phyloP scores from a whole-genome alignment of 306 rosid genomes.

The Cicer judaicum region DNA sequence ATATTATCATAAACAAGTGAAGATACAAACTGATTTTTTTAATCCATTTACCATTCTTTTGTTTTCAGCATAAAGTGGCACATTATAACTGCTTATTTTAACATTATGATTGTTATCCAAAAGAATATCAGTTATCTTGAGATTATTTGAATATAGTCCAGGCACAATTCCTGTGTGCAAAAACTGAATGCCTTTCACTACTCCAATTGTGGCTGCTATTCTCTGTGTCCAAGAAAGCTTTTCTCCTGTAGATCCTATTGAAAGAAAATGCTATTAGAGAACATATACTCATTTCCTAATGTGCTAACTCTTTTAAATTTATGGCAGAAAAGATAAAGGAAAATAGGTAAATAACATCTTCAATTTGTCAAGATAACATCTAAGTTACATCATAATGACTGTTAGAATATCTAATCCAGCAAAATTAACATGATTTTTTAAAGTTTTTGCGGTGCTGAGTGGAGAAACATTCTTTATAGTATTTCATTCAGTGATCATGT shows the following conservation, averaged over 20 bases:
- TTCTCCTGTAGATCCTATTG: slow-evolving; percentile 60
- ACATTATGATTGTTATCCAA: slow-evolving; percentile 75
- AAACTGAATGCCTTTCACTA: slow-evolving; percentile 86
- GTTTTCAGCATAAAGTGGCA: slow-evolving; percentile 64
- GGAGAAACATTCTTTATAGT: no score
- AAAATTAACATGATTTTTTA: no score
- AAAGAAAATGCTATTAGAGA: slow-evolving; percentile 45
- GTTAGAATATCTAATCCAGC: no score
- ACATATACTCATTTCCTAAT: neutral
- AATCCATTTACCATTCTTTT: slow-evolving; percentile 59
- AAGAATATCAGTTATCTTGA: slow-evolving; percentile 81
- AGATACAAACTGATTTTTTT: slow-evolving; percentile 22
- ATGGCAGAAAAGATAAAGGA: neutral
- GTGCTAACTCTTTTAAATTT: neutral
- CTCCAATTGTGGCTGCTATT: slow-evolving; percentile 84
- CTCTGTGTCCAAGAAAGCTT: slow-evolving; percentile 86
- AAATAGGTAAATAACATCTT: no score
- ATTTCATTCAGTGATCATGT: no score
- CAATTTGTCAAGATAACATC: no score
- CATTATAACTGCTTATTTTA: slow-evolving; percentile 78
- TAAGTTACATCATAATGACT: no score
- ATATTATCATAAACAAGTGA: slow-evolving; percentile 6
- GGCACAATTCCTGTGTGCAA: slow-evolving; percentile 95
- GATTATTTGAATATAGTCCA: slow-evolving; percentile 76
- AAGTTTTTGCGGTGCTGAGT: no score